Base-by-base conservation (phyloP, 169 alveolate species). In the Plasmodium gaboni region DNA sequence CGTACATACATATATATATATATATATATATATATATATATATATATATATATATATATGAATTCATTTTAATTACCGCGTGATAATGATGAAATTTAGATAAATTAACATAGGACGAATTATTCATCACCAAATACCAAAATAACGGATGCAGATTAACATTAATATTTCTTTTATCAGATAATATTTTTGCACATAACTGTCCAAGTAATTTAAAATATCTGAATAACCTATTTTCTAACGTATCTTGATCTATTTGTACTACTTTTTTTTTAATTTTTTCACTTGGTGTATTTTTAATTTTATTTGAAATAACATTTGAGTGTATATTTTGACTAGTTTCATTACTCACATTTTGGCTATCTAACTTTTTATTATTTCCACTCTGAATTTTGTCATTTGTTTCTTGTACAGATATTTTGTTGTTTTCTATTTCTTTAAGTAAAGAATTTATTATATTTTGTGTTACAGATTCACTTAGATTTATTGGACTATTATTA, bases 121-220 rank as follows among this genome's bases (percentile, higher is more conserved):
- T 87, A 87, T 89, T 71, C 94, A 91, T 68, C 15, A 38, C 93
- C 19, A 89, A 15, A 44, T 83, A 72, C 96, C 96, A 93, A 72
- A 93, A 93, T 17, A 93, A 86, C 3, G 96, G 96, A 64, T 91
- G 93, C 38, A 93, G 28, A 51, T 67, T 71, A 8, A 93, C 50
- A 71, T 85, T 64, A 46, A 93, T 74, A 32, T 87, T 78, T 61
- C 89, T 88, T 26, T 87, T 88, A 70, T 93, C 96, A 42, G 93
- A 60, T 61, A 93, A 44, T 12, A 93, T 88, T 67, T 76, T 74
- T 15, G 95, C 96, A 74, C 94, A 80, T 42, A 93, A 51, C 65
- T 93, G 94, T 8, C 96, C 96, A 51, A 93, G 65, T 60, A 93
- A 78, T 87, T 88, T 85, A 88, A 91, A 93, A 26, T 70, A 59